Conservation (phyloP, 768 basidiomycete genomes). For the Collybiopsis confluens region DNA sequence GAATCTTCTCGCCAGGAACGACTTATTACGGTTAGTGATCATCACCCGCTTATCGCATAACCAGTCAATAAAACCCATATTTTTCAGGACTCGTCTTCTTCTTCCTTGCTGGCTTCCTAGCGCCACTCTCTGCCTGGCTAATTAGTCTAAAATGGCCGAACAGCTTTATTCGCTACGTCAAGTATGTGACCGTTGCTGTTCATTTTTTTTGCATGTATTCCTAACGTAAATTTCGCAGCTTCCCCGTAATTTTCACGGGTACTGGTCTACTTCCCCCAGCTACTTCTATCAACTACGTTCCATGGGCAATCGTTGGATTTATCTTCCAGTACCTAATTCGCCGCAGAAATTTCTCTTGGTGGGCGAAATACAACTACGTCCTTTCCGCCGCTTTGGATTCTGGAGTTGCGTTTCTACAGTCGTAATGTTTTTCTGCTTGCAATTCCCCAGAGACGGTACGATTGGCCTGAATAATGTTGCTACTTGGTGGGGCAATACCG, state of each 20-base stretch:
- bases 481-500: conserved; percentile 70
- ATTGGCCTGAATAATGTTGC: conserved; percentile 53
- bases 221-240: conserved; percentile 20
- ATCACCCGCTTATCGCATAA: neutral
- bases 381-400: conserved; percentile 53
- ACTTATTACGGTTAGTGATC: conserved; percentile 43
- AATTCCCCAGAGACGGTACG: conserved; percentile 58
- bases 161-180: conserved; percentile 56
- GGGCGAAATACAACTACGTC: conserved; percentile 65
- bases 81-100: conserved; percentile 54
- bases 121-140: conserved; percentile 53
- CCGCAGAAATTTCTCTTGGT: conserved; percentile 59
- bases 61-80: conserved; percentile 11
- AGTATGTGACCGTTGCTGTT: conserved; percentile 33
- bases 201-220: neutral
- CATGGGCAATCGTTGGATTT: conserved; percentile 63
- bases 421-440: conserved; percentile 48
- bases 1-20: conserved; percentile 65
- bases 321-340: conserved; percentile 52
- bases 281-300: conserved; percentile 61
- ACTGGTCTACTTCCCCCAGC: conserved; percentile 63
- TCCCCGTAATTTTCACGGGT: conserved; percentile 59
- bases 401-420: conserved; percentile 44
- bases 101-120: conserved; percentile 71
- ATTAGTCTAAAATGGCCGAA: conserved; percentile 59